Evolutionary conservation across 1,139 yeast genomes (phyloP).

Genomic region (Magnusiomyces ingens): DNA sequence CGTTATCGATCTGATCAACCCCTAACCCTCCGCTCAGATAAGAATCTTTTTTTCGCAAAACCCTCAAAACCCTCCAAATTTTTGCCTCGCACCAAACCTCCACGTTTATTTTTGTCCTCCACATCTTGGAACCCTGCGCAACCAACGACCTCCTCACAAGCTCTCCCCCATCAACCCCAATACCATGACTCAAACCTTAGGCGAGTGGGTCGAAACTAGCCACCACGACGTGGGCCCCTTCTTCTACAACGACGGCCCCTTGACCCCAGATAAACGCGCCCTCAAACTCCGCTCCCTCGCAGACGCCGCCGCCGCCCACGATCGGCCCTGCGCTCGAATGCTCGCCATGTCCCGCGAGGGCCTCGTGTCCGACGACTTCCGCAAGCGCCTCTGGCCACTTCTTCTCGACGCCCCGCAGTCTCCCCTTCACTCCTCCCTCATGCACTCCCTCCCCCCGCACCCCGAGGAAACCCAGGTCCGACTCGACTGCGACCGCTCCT

Average conservation of each 20-base stretch:
- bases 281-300: conserved; percentile 39
- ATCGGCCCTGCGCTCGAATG: conserved; percentile 32
- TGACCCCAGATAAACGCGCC: conserved; percentile 37
- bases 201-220: conserved; percentile 46
- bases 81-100: background rate
- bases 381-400: conserved; percentile 1
- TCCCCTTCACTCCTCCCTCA: conserved; percentile 11
- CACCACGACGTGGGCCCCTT: conserved; percentile 44
- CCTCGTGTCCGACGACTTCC: conserved; percentile 35
- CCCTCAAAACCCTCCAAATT: too few relatives aligned
- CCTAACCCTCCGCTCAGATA: too few relatives aligned
- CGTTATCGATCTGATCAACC: too few relatives aligned
- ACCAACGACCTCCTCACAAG: background rate
- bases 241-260: conserved; percentile 41
- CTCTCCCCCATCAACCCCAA: background rate
- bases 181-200: background rate
- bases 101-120: background rate
- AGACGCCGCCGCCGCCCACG: conserved; percentile 35
- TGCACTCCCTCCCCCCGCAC: conserved; percentile 38
- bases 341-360: conserved; percentile 46
- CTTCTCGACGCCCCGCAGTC: background rate
- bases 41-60: too few relatives aligned
- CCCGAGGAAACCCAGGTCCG: conserved; percentile 72
- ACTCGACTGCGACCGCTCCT: conserved; percentile 71
- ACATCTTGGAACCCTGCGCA: background rate